Evolutionary conservation across 176 grass and related monocot species (phyloP).

Genomic region (Triticum monococcum): DNA sequence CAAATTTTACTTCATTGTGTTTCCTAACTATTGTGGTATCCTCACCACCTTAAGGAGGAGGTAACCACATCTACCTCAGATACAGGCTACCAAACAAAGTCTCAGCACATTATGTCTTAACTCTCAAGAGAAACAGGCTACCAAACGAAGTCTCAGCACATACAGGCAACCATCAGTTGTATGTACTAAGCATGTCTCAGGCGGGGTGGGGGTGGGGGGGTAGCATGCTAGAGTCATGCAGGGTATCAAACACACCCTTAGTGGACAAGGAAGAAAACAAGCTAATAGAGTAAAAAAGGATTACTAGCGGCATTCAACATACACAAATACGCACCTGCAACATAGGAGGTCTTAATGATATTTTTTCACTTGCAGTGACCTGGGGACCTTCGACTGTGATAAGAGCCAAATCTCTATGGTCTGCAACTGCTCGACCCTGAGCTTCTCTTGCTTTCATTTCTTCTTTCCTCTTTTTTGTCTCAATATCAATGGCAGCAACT

Average conservation of each 20-base stretch:
- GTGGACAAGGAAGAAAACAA: conserved; percentile 14
- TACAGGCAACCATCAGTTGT: too few species aligned
- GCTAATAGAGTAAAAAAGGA: conserved; percentile 9
- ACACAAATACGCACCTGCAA: conserved; percentile 64
- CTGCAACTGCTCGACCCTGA: conserved; percentile 64
- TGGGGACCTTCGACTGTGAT: conserved; percentile 81
- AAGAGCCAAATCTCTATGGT: conserved; percentile 92
- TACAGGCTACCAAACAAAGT: too few species aligned
- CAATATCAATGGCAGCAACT: conserved; percentile 84
- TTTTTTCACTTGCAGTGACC: conserved; percentile 62
- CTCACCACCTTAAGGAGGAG: too few species aligned
- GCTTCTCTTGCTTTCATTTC: conserved; percentile 97
- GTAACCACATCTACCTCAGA: too few species aligned
- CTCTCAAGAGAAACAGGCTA: too few species aligned
- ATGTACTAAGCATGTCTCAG: too few species aligned
- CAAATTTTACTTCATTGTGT: neutral
- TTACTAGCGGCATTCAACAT: conserved; percentile 17
- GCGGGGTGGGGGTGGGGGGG: too few species aligned
- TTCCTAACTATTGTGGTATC: neutral
- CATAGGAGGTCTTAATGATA: conserved; percentile 90
- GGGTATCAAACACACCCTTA: neutral
- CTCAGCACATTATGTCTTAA: too few species aligned
- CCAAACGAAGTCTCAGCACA: too few species aligned
- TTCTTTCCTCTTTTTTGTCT: conserved; percentile 94
- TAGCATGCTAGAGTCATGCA: too few species aligned